Evolutionary conservation across 306 rosid genomes (phyloP).

Genomic region (Vigna reflexopilosa): DNA sequence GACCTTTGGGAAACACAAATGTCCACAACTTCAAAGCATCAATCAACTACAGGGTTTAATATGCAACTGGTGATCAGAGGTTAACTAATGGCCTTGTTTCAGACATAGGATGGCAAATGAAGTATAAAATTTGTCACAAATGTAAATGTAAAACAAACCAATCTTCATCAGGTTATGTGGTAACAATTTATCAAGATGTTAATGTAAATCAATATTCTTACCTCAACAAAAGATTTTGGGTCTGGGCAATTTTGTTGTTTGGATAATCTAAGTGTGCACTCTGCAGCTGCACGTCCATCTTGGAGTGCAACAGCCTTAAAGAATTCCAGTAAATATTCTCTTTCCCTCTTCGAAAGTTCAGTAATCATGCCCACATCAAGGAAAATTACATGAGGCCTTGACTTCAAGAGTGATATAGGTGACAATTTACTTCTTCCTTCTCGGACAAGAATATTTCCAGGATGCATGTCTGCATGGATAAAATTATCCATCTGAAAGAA

Average conservation of each 20-base stretch:
- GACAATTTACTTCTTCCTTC: slow-evolving; percentile 48
- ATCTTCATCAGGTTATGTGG: not conserved
- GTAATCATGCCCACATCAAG: slow-evolving; percentile 90
- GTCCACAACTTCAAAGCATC: slow-evolving; percentile 21
- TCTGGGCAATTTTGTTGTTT: slow-evolving; percentile 74
- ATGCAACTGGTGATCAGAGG: slow-evolving; percentile 18
- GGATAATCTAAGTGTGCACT: slow-evolving; percentile 77
- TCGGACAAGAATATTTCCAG: slow-evolving; percentile 90
- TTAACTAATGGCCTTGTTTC: not conserved
- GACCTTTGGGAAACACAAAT: slow-evolving; percentile 13
- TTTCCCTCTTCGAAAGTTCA: slow-evolving; percentile 71
- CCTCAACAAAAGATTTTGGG: slow-evolving; percentile 79
- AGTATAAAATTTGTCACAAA: slow-evolving; percentile 26
- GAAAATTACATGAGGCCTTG: slow-evolving; percentile 83
- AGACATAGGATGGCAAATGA: slow-evolving; percentile 1
- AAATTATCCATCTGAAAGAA: slow-evolving; percentile 80
- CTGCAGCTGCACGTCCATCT: slow-evolving; percentile 77
- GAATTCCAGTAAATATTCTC: slow-evolving; percentile 59
- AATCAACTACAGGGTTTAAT: slow-evolving; percentile 9
- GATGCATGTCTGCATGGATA: slow-evolving; percentile 91
- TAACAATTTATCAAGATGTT: slow-evolving; percentile 7
- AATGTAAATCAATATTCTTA: slow-evolving; percentile 40
- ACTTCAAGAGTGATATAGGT: slow-evolving; percentile 55
- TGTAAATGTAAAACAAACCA: not conserved
- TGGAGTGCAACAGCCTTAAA: slow-evolving; percentile 78